Evolutionary conservation across 495 filamentous ascomycete genomes (phyloP), one percentile per base, ranked within the genome.

Genomic region (Articulospora tetracladia): DNA sequence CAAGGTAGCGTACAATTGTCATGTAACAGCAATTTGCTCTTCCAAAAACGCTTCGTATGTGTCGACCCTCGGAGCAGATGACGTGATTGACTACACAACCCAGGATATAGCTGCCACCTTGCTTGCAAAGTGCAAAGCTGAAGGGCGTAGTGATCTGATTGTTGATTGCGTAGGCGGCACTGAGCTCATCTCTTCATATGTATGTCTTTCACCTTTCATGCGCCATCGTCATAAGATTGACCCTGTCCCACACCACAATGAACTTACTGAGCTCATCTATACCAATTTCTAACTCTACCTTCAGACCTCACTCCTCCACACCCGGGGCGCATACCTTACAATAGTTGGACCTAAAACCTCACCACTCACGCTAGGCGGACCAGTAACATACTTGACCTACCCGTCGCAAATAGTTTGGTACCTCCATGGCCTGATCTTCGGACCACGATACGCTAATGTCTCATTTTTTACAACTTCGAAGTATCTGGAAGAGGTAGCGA

Each of bases 21-120:
- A 73, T 34, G 67, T 73, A 11, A 69, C 66, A 23, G 61, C 60
- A 12, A 65, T 68, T 7, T 71, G 69, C 39, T 73, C 70, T n/a
- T 34, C 54, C 15, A 61, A 41, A 41, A 73, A 73, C 52, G 54
- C 61, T 12, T 56, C 64, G 26, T 66, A 63, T 23, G 68, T 68
- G 55, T 30, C 59, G 51, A 25, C 44, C 0, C 58, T 73, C 23
- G 70, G 67, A 13, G 70, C 69, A 0, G 70, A 71, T 54, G 64
- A 66, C 56, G 66, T 70, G 6, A 63, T 73, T 22, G 70, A 73
- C 57, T 73, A 73, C 59, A 68, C 60, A 11, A 60, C 49, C 1
- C 36, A 58, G 11, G 57, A 66, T 48, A 52, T 69, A 3, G 15
- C 47, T 0, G 23, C 36, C 15, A 36, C 64, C 25, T 64, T 64